These are phyloP conservation scores for Tardiomyces digboiensis DNA, from an alignment of 1,139 yeast genomes.

Conservation along the genomic window DNA sequence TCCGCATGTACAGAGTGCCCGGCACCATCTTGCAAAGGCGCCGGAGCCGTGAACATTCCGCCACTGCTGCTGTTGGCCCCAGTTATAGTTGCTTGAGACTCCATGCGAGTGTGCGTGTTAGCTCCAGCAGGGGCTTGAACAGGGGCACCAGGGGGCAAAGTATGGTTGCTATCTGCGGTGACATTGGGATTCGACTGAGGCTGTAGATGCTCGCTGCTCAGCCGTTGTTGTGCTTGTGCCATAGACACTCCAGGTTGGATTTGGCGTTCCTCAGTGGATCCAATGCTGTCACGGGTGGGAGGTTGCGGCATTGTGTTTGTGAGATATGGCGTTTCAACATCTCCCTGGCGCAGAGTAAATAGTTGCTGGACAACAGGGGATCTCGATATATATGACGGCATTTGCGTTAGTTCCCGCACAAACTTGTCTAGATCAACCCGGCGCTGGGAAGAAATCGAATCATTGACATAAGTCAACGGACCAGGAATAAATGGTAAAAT, in stretches of 20 bases:
- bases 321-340: conserved; percentile 35
- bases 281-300: conserved; percentile 8
- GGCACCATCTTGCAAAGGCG: not conserved
- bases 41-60: too few species aligned
- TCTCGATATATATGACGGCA: conserved; percentile 72
- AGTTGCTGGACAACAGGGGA: conserved; percentile 55
- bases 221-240: not conserved
- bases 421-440: conserved; percentile 80
- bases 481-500: conserved; percentile 95
- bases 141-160: too few species aligned
- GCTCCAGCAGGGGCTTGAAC: too few species aligned
- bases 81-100: not conserved
- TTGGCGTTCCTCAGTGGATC: not conserved
- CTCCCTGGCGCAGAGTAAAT: conserved; percentile 63
- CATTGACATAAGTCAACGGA: conserved; percentile 88
- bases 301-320: conserved; percentile 34
- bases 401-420: conserved; percentile 58
- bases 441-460: conserved; percentile 76
- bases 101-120: not conserved
- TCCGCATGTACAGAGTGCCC: not conserved
- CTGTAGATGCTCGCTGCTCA: not conserved
- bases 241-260: not conserved
- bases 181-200: not conserved
- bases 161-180: too few species aligned
- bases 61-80: not conserved